These are phyloP conservation scores for Lactarius akahatsu DNA, from an alignment of 768 basidiomycete genomes.

Conservation along the genomic window DNA sequence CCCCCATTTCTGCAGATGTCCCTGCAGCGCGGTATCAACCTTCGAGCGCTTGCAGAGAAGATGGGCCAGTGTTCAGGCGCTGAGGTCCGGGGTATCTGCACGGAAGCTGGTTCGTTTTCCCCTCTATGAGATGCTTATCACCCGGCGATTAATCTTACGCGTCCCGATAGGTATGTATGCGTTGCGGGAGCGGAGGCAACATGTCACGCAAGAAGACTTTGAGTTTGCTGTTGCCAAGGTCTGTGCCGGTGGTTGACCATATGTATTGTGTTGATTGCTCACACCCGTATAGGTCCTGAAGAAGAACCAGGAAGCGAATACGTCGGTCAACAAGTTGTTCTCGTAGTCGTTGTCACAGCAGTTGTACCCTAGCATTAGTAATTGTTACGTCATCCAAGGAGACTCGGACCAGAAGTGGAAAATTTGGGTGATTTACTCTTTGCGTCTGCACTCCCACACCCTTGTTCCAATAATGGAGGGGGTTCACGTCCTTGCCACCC, in stretches of 20 bases:
- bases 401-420: not conserved
- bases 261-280: not conserved
- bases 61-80: conserved; percentile 99
- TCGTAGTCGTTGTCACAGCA: conserved; percentile 46
- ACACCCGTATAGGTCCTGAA: conserved; percentile 63
- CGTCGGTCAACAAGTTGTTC: conserved; percentile 92
- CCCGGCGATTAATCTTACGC: not conserved
- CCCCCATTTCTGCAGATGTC: conserved; percentile 68
- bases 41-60: conserved; percentile 95
- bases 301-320: conserved; percentile 96
- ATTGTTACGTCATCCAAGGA: not conserved
- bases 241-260: conserved; percentile 27
- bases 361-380: not conserved
- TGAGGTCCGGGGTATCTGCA: conserved; percentile 95
- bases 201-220: conserved; percentile 98
- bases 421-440: not conserved
- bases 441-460: not conserved
- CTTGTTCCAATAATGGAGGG: not conserved
- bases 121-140: conserved; percentile 3
- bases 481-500: not conserved
- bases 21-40: conserved; percentile 93
- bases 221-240: conserved; percentile 98
- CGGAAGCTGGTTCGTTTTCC: conserved; percentile 75
- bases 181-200: conserved; percentile 89
- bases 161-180: conserved; percentile 83